phyloP scores from a whole-genome alignment of 495 filamentous ascomycete genomes.

The Astrocystis sublimbata region DNA sequence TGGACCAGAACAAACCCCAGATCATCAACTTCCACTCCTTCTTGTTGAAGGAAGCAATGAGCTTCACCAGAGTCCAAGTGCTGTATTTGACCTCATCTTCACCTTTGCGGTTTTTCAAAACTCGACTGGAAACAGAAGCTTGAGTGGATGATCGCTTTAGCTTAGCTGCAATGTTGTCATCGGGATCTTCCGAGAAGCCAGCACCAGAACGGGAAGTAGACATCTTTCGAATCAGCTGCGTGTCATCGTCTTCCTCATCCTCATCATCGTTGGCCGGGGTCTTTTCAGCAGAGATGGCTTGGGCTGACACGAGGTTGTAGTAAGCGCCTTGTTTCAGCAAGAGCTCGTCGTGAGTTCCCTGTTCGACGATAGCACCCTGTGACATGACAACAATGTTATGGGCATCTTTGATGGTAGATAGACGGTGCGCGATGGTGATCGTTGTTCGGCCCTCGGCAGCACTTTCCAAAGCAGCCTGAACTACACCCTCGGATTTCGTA shows the following conservation, averaged over 20 bases:
- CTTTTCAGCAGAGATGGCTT: constrained; percentile 70
- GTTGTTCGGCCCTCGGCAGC: constrained; percentile 91
- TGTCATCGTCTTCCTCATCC: constrained; percentile 48
- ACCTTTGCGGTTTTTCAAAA: constrained; percentile 55
- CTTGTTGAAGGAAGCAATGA: constrained; percentile 81
- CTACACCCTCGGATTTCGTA: constrained; percentile 91
- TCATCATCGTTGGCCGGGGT: constrained; percentile 52
- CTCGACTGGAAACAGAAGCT: constrained; percentile 69
- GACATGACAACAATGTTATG: constrained; percentile 96
- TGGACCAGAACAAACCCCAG: constrained; percentile 71
- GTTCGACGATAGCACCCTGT: constrained; percentile 82
- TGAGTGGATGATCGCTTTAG: constrained; percentile 64
- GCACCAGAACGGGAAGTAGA: constrained; percentile 31
- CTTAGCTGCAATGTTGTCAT: constrained; percentile 58
- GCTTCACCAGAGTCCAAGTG: constrained; percentile 80
- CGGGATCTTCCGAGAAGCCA: constrained; percentile 48
- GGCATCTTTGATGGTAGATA: constrained; percentile 90
- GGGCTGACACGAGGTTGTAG: constrained; percentile 75
- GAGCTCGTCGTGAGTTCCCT: constrained; percentile 76
- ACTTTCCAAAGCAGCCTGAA: constrained; percentile 87
- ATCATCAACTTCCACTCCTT: constrained; percentile 72
- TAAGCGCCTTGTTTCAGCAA: constrained; percentile 65
- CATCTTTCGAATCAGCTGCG: constrained; percentile 49
- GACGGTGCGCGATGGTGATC: constrained; percentile 91
- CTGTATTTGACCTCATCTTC: constrained; percentile 58